These are phyloP conservation scores for Elongisporangium anandrum DNA, from an alignment of 352 stramenopile genomes.

Conservation along the genomic window DNA sequence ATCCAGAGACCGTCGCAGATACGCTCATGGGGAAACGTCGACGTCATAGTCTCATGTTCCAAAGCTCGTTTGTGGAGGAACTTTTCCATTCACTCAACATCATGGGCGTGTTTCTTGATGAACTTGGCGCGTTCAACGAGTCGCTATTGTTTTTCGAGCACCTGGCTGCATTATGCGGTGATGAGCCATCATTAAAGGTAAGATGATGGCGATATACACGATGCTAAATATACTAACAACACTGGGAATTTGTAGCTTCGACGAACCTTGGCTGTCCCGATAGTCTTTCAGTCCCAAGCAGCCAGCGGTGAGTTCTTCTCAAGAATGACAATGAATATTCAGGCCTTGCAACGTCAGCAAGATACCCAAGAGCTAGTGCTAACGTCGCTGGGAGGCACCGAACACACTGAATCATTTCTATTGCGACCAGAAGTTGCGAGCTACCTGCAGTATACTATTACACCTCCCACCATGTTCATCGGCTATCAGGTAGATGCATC, in stretches of 20 bases:
- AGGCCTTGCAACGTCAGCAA: conserved; percentile 1
- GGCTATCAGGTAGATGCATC: conserved; percentile 42
- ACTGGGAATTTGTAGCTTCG: conserved; percentile 5
- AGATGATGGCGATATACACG: background rate
- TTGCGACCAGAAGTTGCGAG: conserved; percentile 27
- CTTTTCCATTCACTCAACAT: conserved; percentile 39
- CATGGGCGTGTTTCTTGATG: conserved; percentile 66
- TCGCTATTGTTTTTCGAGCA: conserved; percentile 41
- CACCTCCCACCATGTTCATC: conserved; percentile 59
- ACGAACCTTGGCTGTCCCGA: conserved; percentile 15
- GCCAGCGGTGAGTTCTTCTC: conserved; percentile 18
- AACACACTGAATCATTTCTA: background rate
- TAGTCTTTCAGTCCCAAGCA: conserved; percentile 21
- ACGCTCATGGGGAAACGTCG: background rate
- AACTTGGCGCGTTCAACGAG: conserved; percentile 39
- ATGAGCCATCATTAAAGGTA: conserved; percentile 36
- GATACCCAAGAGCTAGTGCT: conserved; percentile 12
- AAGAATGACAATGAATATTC: conserved; percentile 7
- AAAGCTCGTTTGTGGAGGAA: conserved; percentile 37
- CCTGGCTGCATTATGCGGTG: conserved; percentile 27
- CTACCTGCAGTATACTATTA: conserved; percentile 58
- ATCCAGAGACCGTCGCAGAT: background rate
- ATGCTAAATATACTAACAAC: conserved; percentile 4
- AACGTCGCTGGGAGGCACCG: conserved; percentile 12
- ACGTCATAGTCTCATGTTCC: conserved; percentile 15